Percentiles rank a stretch among this genome's conserved stretches.
Conservation (phyloP, 164 flowering plant species). For the Protea cynaroides region DNA sequence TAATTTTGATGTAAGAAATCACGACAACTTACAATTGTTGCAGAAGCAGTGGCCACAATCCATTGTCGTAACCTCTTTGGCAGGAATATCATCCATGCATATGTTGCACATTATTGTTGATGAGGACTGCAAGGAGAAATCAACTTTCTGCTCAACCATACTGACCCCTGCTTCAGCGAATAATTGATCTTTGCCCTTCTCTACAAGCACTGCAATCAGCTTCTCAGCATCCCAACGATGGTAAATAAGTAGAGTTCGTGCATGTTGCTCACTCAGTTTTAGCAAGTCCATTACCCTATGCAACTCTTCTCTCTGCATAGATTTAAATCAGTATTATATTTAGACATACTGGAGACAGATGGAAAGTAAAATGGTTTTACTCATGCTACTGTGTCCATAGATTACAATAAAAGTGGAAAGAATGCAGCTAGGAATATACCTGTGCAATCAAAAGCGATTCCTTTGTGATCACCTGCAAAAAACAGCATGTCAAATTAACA, state of each 20-base stretch:
- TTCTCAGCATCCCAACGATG: constrained; percentile 76
- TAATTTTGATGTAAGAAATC: neutral
- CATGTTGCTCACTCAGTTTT: constrained; percentile 63
- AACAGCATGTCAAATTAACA: neutral
- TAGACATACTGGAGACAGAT: neutral
- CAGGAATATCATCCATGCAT: constrained; percentile 54
- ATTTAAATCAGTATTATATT: neutral
- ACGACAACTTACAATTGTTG: constrained; percentile 52
- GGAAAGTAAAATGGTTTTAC: neutral
- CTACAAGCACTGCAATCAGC: constrained; percentile 53
- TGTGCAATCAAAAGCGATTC: constrained; percentile 74
- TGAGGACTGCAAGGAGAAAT: constrained; percentile 10
- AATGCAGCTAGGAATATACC: constrained; percentile 27
- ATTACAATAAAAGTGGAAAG: neutral
- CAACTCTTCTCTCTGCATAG: constrained; percentile 59
- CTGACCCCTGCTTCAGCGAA: constrained; percentile 61
- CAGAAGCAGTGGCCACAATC: constrained; percentile 88
- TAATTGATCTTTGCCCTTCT: constrained; percentile 53
- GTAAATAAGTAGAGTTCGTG: constrained; percentile 76
- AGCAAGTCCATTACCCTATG: constrained; percentile 65
- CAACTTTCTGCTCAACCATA: constrained; percentile 23
- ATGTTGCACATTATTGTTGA: constrained; percentile 41
- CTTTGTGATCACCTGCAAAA: constrained; percentile 63
- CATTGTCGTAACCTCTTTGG: constrained; percentile 48
- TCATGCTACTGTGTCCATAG: neutral